Evolutionary conservation across 768 basidiomycete species (phyloP).

Genomic region (Butyriboletus loyo): DNA sequence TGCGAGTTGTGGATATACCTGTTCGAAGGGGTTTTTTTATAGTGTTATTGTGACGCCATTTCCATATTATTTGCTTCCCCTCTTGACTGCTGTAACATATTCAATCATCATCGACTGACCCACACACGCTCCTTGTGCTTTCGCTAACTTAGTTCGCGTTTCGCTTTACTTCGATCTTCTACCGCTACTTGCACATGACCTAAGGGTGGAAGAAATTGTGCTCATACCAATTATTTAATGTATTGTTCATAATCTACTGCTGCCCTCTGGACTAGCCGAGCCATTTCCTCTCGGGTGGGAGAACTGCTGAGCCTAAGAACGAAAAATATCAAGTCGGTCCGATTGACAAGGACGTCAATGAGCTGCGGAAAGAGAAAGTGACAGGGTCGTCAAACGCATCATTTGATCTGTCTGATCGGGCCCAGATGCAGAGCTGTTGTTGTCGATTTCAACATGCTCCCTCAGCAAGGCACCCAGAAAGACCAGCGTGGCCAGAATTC

Average conservation of each 20-base stretch:
- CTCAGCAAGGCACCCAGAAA: too few relatives aligned
- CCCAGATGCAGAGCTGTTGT: too few relatives aligned
- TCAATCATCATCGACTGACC: neutral
- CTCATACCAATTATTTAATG: neutral
- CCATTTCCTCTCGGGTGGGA: neutral
- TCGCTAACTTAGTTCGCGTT: neutral
- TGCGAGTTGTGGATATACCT: constrained; percentile 9
- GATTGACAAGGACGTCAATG: too few relatives aligned
- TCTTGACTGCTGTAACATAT: constrained; percentile 14
- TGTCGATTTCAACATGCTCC: too few relatives aligned
- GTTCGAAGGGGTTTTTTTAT: neutral
- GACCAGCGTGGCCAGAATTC: too few relatives aligned
- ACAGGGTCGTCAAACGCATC: too few relatives aligned
- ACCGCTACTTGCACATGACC: neutral
- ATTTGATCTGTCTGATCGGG: too few relatives aligned
- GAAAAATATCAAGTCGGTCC: too few relatives aligned
- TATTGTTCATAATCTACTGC: neutral
- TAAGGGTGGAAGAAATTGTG: neutral
- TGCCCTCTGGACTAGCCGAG: neutral
- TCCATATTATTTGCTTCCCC: neutral
- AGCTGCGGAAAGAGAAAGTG: too few relatives aligned
- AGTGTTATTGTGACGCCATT: neutral
- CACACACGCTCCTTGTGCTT: neutral
- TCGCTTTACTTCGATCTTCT: constrained; percentile 2
- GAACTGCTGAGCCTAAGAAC: too few relatives aligned